Percentiles rank a stretch among this genome's conserved stretches.
phyloP scores from a whole-genome alignment of 345 rosid species.

The Leavenworthia alabamica region DNA sequence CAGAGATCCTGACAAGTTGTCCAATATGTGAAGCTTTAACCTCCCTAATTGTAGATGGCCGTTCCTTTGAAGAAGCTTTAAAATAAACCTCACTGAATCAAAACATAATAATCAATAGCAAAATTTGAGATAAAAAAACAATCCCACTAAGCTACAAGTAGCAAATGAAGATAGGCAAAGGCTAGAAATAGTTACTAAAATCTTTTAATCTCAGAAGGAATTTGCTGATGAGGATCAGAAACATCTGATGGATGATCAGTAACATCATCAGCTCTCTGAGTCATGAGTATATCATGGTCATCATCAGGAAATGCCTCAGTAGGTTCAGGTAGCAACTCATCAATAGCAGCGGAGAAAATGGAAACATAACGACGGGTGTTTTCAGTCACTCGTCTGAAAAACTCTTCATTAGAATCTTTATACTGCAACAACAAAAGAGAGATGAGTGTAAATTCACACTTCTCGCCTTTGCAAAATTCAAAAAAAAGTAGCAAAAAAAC shows the following conservation, averaged over 20 bases:
- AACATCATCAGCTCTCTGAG: constrained; percentile 75
- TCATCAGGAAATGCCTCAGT: constrained; percentile 84
- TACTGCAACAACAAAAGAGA: constrained; percentile 39
- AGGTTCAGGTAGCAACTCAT: constrained; percentile 80
- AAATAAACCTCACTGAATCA: constrained; percentile 78
- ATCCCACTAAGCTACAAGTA: not conserved
- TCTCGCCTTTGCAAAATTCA: constrained; percentile 4
- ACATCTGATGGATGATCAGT: constrained; percentile 51
- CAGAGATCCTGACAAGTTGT: constrained; percentile 82
- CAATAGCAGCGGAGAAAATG: constrained; percentile 65
- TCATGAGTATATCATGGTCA: constrained; percentile 80
- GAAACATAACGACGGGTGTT: constrained; percentile 85
- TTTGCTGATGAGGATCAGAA: constrained; percentile 62
- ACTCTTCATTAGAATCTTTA: constrained; percentile 61
- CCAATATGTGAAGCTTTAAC: constrained; percentile 92
- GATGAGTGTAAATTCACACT: not conserved
- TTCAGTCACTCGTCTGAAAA: constrained; percentile 64
- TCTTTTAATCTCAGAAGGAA: constrained; percentile 90
- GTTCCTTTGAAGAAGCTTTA: constrained; percentile 73
- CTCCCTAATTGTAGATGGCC: constrained; percentile 78
- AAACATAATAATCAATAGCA: constrained; percentile 5
- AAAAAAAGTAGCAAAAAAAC: constrained; percentile 5
- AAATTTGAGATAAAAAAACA: no score
- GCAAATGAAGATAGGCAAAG: not conserved
- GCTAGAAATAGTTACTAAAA: constrained; percentile 47